Conservation (phyloP, 2,329 filamentous ascomycete species). For the Ascochyta viciae-villosae region DNA sequence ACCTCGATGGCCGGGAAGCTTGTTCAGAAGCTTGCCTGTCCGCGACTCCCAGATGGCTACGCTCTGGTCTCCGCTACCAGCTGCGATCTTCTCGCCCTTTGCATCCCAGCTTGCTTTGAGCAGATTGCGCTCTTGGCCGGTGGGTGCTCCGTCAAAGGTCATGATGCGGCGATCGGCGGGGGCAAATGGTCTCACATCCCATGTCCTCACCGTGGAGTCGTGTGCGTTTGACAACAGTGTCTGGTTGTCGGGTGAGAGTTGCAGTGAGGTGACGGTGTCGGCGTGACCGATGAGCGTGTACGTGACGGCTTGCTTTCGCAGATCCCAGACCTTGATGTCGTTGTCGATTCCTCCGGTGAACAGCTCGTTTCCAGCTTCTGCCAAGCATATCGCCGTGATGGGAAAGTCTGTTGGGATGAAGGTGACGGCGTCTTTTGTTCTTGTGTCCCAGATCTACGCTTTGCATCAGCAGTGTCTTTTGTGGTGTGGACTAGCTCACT, state of each 20-base stretch:
- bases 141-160: slow-evolving; percentile 90
- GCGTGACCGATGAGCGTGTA: slow-evolving; percentile 90
- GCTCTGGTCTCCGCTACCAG: slow-evolving; percentile 88
- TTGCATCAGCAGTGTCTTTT: slow-evolving; percentile 23
- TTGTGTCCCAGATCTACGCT: slow-evolving; percentile 82
- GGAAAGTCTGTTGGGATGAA: slow-evolving; percentile 92
- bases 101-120: slow-evolving; percentile 89
- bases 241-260: slow-evolving; percentile 92
- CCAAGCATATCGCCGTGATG: slow-evolving; percentile 88
- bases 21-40: slow-evolving; percentile 90
- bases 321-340: slow-evolving; percentile 95
- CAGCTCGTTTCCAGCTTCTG: slow-evolving; percentile 93
- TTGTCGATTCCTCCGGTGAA: slow-evolving; percentile 97
- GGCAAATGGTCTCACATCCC: slow-evolving; percentile 95
- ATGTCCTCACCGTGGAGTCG: slow-evolving; percentile 91
- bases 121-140: slow-evolving; percentile 89
- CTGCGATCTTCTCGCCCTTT: slow-evolving; percentile 83
- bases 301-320: slow-evolving; percentile 86
- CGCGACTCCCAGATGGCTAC: slow-evolving; percentile 90
- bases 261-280: slow-evolving; percentile 88
- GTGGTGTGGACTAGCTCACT: slow-evolving; percentile 18
- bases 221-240: slow-evolving; percentile 89
- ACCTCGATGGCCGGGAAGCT: slow-evolving; percentile 93
- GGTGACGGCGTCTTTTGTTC: slow-evolving; percentile 85
- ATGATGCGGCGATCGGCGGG: slow-evolving; percentile 83